These are phyloP conservation scores for Claviceps sp. DNA, from an alignment of 2,329 filamentous ascomycete species.

Conservation along the genomic window DNA sequence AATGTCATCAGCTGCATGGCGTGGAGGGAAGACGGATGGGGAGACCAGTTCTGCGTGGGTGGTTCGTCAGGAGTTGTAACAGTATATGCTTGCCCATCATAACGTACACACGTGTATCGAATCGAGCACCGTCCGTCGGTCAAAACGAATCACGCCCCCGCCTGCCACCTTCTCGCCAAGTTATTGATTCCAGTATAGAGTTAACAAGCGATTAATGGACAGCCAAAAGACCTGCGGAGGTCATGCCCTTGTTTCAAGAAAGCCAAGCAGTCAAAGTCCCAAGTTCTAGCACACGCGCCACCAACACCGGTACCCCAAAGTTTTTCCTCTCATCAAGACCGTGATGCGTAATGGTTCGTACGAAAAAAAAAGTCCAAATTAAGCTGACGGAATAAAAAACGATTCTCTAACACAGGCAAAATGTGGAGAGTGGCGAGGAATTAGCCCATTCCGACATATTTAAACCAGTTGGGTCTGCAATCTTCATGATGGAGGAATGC, in stretches of 20 bases:
- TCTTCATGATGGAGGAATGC: conserved; percentile 79
- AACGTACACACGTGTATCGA: conserved; percentile 9
- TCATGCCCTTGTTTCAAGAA: neutral
- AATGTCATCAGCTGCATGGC: conserved; percentile 50
- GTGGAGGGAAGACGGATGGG: conserved; percentile 49
- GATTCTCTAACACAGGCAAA: neutral
- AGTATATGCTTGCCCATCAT: conserved; percentile 36
- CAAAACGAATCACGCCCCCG: neutral
- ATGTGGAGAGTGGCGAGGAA: too few species aligned
- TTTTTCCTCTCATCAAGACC: neutral
- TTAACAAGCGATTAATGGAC: neutral
- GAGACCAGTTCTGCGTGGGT: conserved; percentile 51
- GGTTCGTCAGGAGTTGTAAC: conserved; percentile 54
- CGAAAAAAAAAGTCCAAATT: neutral
- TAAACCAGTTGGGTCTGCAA: conserved; percentile 94
- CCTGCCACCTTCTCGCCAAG: conserved; percentile 1
- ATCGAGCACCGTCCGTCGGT: neutral
- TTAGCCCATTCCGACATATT: conserved; percentile 73
- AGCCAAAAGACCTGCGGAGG: neutral
- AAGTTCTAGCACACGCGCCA: conserved; percentile 3
- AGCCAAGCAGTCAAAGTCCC: neutral
- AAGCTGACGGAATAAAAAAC: neutral
- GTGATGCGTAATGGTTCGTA: neutral
- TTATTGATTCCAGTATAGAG: conserved; percentile 3
- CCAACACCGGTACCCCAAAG: conserved; percentile 4